Base-by-base conservation (phyloP, 177 flowering plant species). In the Vitis hybrid region DNA sequence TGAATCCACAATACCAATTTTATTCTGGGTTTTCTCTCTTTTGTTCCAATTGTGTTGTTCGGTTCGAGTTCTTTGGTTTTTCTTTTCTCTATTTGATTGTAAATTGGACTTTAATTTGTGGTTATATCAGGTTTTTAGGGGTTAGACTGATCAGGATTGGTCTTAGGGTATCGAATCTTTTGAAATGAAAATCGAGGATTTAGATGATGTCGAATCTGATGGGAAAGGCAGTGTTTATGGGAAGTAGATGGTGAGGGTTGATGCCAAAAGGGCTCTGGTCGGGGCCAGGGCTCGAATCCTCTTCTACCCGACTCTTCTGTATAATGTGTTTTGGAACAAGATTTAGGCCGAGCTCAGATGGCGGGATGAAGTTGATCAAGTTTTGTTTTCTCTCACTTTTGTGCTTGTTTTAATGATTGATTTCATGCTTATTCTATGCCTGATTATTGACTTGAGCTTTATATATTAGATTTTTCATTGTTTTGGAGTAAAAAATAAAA, bases 321-420 rank as follows among this genome's bases (percentile, higher is more conserved):
- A 92, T 74, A 92, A 93, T 73, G 91, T 93, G 59, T 77, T 88
- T 35, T 76, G 98, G 54, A 86, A 89, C 84, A 93, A 87, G 74
- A 68, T 89, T 59, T 80, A 93, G 64, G 56, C 97, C n/a, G 92
- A 90, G 81, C 91, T 93, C 83, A 71, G 90, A 51, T 93, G 97
- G 98, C 91, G 98, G 97, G 98, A 93, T 49, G 82, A 84, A 72
- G 84, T 93, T 71, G 97, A 90, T 77, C 87, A 91, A 95, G 98
- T 91, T 54, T 65, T 30, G 6, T 59, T 75, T 63, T 67, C 15
- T 32, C 32, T 62, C 24, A 7, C n/a, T 63, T 49, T 13, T 54
- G n/a, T 18, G 12, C 1, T 20, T 60, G 35, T 61, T 56, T 50
- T 50, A 12, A 21, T 24, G 27, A 24, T 24, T 24, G 27, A 24